Base-by-base conservation (phyloP, 345 rosid genomes). In the Diplotaxis tenuifolia region DNA sequence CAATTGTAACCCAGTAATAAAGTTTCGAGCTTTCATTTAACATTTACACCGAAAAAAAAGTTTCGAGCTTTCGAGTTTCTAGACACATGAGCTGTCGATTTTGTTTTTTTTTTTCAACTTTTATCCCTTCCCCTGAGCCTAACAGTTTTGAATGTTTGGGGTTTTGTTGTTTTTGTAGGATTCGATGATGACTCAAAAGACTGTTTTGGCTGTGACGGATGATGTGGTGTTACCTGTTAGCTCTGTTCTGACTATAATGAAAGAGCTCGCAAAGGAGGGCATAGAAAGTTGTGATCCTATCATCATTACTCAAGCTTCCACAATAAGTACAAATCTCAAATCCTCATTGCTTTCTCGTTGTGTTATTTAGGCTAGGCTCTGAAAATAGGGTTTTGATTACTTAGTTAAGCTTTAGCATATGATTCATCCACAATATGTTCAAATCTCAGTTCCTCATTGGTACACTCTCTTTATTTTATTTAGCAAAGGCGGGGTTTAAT, bases 281-380 rank as follows among this genome's bases (percentile, higher is more conserved):
- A 28, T 67, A 36, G 80, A 80, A 15, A 64, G 56, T 18, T 86
- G 67, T 23, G 84, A 84, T 63, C 85, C 91, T 80, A 76, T 76
- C 25, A 72, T 87, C 23, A 73, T 89, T 38, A 82, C 91, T n/a
- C 96, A 87, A 76, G 88, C 95, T 6, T 84, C 89, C 28, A 71
- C 79, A 42, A 47, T 82, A 50, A 81, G 97, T 89, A 85, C 15
- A 11, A 25, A 40, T 32, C 65, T 60, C 70, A 7, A 1, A 66
- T 68, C 38, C n/a, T 73, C 11, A 1, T 59, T 49, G 7, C 25
- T 62, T 70, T 42, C 55, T 45, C 15, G 0, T 45, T 68, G 6
- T 38, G n/a, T 53, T 19, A 14, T 5, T 21, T 28, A 14, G n/a
- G 25, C 54, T 52, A 25, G 34, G 2, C 5, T 58, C 20, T 55